Percentiles rank a stretch among this genome's conserved stretches.
These are phyloP conservation scores for Candida lessepsii DNA, from an alignment of 805 yeast genomes.

Conservation along the genomic window DNA sequence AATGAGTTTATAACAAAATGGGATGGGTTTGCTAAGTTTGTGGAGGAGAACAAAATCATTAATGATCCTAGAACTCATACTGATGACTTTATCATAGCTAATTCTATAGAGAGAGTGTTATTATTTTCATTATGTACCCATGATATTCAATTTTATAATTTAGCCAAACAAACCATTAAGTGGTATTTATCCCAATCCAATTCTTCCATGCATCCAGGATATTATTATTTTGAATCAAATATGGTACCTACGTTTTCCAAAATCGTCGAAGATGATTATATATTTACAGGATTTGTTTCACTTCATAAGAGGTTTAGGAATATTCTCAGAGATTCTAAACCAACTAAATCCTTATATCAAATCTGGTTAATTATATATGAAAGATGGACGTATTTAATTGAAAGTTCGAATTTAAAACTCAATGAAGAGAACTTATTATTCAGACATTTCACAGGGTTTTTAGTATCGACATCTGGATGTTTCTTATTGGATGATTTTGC, in stretches of 20 bases:
- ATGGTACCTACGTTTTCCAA: slow-evolving; percentile 27
- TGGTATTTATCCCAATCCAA: slow-evolving; percentile 25
- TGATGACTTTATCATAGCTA: slow-evolving; percentile 12
- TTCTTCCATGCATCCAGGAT: slow-evolving; percentile 7
- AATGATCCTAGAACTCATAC: slow-evolving; percentile 12
- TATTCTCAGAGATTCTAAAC: slow-evolving; percentile 25
- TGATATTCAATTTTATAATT: slow-evolving; percentile 42
- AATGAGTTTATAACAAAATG: slow-evolving; percentile 32
- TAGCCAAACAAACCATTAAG: slow-evolving; percentile 36
- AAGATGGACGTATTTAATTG: slow-evolving; percentile 43
- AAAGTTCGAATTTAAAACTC: slow-evolving; percentile 17
- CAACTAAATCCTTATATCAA: slow-evolving; percentile 31
- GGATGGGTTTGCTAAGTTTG: slow-evolving; percentile 16
- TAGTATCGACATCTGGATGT: slow-evolving; percentile 70
- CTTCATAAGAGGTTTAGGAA: slow-evolving; percentile 63
- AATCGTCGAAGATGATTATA: slow-evolving; percentile 52
- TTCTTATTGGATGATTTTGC: slow-evolving; percentile 40
- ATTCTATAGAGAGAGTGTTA: slow-evolving; percentile 36
- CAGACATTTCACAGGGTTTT: slow-evolving; percentile 68
- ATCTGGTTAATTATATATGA: slow-evolving; percentile 48
- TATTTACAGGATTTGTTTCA: slow-evolving; percentile 71
- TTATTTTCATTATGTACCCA: slow-evolving; percentile 42
- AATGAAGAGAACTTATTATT: slow-evolving; percentile 48
- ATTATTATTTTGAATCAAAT: slow-evolving; percentile 15
- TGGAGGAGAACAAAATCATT: slow-evolving; percentile 16